These are phyloP conservation scores for Exserohilum rostratum DNA, from an alignment of 2,329 filamentous ascomycete genomes.

Conservation along the genomic window DNA sequence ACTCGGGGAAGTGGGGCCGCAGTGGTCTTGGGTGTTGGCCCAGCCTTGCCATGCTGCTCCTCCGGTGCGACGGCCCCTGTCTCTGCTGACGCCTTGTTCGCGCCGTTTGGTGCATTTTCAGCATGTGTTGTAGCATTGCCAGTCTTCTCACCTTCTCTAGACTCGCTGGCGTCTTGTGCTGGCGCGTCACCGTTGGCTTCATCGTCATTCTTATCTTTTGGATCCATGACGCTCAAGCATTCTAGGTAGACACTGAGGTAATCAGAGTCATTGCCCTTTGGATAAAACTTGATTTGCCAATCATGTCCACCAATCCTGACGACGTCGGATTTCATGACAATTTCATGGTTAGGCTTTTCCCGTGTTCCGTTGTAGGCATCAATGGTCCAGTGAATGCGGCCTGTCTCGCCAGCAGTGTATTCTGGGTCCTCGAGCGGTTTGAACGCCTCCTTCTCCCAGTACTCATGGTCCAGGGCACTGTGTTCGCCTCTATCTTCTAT, in stretches of 20 bases:
- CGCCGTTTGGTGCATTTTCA: background rate
- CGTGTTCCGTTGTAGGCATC: slow-evolving; percentile 65
- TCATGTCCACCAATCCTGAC: slow-evolving; percentile 65
- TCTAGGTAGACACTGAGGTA: slow-evolving; percentile 67
- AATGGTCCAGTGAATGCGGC: slow-evolving; percentile 65
- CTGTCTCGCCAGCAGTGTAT: slow-evolving; percentile 59
- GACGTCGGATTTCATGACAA: slow-evolving; percentile 63
- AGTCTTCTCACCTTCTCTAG: background rate
- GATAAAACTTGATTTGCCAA: slow-evolving; percentile 71
- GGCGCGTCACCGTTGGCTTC: slow-evolving; percentile 2
- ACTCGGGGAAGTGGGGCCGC: background rate
- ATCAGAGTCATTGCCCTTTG: slow-evolving; percentile 64
- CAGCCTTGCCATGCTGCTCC: slow-evolving; percentile 4
- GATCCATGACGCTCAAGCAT: slow-evolving; percentile 57
- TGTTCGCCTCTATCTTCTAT: slow-evolving; percentile 59
- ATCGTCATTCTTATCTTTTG: slow-evolving; percentile 16
- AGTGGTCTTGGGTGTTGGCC: slow-evolving; percentile 1
- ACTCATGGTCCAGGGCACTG: slow-evolving; percentile 63
- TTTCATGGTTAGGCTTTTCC: slow-evolving; percentile 63
- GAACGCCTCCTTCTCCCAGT: slow-evolving; percentile 65
- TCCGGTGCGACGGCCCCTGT: background rate
- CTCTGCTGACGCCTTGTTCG: background rate
- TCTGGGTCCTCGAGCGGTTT: slow-evolving; percentile 64
- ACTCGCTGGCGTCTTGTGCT: background rate
- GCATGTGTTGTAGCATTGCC: background rate